Base-by-base conservation (phyloP, 257 asterid species). In the Thymus mandschuricus region DNA sequence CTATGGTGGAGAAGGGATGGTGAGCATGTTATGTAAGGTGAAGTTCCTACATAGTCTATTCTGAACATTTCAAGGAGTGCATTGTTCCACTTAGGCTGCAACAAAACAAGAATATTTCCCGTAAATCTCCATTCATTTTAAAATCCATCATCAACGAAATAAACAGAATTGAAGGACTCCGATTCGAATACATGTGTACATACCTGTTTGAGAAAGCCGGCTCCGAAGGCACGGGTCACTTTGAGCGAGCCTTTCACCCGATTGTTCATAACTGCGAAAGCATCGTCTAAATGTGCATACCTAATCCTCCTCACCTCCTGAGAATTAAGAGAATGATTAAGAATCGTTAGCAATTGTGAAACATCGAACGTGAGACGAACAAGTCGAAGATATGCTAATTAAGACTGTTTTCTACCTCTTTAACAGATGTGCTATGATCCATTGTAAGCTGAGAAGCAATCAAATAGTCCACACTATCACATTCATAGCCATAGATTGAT, bases 201-300 rank as follows among this genome's bases (percentile, higher is more conserved):
- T 76, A 91, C 97, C 85, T 87, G 95, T 69, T 94, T 94, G 69
- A 94, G 95, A 78, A 77, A 94, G 73, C 97, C 99, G 2, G 97
- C 99, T 8, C 99, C 99, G 56, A 94, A 94, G 12, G 99, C 99
- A n/a, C 97, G 90, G 34, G 97, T 91, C 49, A 94, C 99, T 76
- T 85, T 89, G 78, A 94, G 75, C 4, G 96, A 89, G 28, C 97
- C 99, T 65, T 94, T 94, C 41, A 94, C 99, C 60, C 99, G 66
- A 41, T 79, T 88, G 30, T 94, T 94, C 51, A 58, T 58, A n/a
- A 94, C 80, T 29, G 95, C 97, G 4, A 64, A 81, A 41, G 90
- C 74, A 88, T 94, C 99, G 63, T 91, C 97, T 1, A 66, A 85
- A 75, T 94, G 97, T 15, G 86, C 95, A 31, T 73, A 79, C 62